Conservation (phyloP, 441 rosid species). For the Brassica hybrid region DNA sequence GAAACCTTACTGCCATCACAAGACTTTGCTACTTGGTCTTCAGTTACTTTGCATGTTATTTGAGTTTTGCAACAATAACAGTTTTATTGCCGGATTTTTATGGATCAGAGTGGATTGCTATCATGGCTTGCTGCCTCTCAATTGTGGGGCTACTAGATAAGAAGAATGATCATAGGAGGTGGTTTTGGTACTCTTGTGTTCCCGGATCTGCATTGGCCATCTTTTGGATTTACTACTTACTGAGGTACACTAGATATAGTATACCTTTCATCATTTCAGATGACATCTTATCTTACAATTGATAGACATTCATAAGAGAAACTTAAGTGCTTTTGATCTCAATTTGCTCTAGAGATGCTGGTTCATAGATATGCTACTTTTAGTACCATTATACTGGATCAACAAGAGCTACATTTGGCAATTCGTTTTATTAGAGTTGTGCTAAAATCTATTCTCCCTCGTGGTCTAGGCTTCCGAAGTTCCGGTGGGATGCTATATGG, state of each 20-base stretch:
- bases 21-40: no score
- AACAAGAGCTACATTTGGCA: no score
- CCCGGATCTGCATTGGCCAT: conserved; percentile 52
- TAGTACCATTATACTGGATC: neutral
- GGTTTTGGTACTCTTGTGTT: conserved; percentile 74
- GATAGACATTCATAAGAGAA: neutral
- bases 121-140: conserved; percentile 66
- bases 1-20: neutral
- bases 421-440: no score
- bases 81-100: no score
- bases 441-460: neutral
- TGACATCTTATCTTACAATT: no score
- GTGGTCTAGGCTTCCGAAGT: conserved; percentile 65
- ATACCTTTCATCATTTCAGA: no score
- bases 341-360: neutral
- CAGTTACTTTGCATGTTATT: no score
- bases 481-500: conserved; percentile 90
- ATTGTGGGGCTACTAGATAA: conserved; percentile 59
- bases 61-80: no score
- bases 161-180: conserved; percentile 57
- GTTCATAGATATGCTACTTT: neutral
- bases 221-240: conserved; percentile 82
- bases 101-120: conserved; percentile 65
- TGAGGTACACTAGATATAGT: conserved; percentile 58
- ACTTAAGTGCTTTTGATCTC: neutral